Base-by-base conservation (phyloP, 441 rosid genomes). In the Adansonia rubrostipa region DNA sequence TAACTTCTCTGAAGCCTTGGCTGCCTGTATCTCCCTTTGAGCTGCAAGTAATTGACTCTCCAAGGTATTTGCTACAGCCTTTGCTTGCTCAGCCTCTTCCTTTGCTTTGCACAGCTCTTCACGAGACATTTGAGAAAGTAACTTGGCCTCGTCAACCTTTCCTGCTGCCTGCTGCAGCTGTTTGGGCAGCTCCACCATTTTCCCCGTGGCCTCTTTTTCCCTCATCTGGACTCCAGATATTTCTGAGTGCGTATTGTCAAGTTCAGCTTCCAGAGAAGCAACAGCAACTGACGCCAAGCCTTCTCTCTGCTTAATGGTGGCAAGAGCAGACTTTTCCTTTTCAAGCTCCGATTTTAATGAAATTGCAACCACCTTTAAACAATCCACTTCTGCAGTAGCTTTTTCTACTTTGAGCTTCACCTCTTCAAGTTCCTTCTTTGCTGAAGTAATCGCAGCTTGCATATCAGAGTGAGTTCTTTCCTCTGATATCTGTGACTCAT, bases 71-170 rank as follows among this genome's bases (percentile, higher is more conserved):
- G 90, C 92, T 19, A 88, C 93, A 60, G 97, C 97, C 81, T 87
- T 92, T n/a, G 93, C 98, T 78, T 89, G 97, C 77, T 92, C 98
- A 0, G 90, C 90, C 81, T 92, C 96, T 83, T 96, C 98, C 87
- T 83, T 90, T 28, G 92, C 90, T 82, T 85, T 94, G 44, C 86
- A 84, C 60, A 94, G 87, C 85, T 92, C 97, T 84, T 94, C 97
- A 62, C 84, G 89, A 77, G 97, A 95, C 62, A 51, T 33, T 82
- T 87, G 87, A 62, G 92, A 93, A 33, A 83, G 83, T 58, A 80
- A 82, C 81, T 88, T 96, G 24, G 97, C 96, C 86, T 87, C 88
- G 73, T 92, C 97, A 69, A 97, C 97, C 71, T 88, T 93, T 85
- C 84, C 84, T 67, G 93, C 97, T 50, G 96, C 96, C 82, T 84